phyloP scores from a whole-genome alignment of 2,329 filamentous ascomycete genomes.

The Rutstroemia sp. region DNA sequence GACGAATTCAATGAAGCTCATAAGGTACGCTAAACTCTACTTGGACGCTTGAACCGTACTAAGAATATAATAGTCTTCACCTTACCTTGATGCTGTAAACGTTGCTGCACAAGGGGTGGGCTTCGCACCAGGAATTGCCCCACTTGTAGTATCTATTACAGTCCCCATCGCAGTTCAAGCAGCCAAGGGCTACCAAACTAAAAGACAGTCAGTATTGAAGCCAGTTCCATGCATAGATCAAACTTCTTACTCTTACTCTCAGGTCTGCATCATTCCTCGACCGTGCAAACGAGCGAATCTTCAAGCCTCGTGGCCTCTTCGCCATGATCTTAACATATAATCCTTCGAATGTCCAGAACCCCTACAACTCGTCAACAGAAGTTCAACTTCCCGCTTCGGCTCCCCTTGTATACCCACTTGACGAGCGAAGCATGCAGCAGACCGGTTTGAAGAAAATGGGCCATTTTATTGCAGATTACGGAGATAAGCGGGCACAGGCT shows the following conservation, averaged over 20 bases:
- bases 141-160: slow-evolving; percentile 35
- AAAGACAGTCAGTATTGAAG: neutral
- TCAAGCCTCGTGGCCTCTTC: slow-evolving; percentile 47
- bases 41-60: neutral
- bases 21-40: slow-evolving; percentile 4
- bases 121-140: slow-evolving; percentile 33
- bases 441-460: slow-evolving; percentile 29
- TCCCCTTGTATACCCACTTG: neutral
- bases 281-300: slow-evolving; percentile 45
- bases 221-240: no score
- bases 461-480: slow-evolving; percentile 26
- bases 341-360: slow-evolving; percentile 24
- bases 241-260: neutral
- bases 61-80: slow-evolving; percentile 17
- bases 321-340: slow-evolving; percentile 46
- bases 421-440: neutral
- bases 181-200: slow-evolving; percentile 28
- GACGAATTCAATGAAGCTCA: slow-evolving; percentile 35
- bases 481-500: slow-evolving; percentile 10
- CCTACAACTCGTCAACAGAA: neutral
- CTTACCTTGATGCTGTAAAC: slow-evolving; percentile 35
- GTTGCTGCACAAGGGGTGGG: slow-evolving; percentile 33
- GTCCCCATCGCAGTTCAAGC: slow-evolving; percentile 35
- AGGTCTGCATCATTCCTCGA: slow-evolving; percentile 44
- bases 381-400: neutral